A percentile compares a stretch with the other conserved stretches of the same genome.
These are phyloP conservation scores for Phaseolus lunatus DNA, from an alignment of 306 rosid species.

Conservation along the genomic window DNA sequence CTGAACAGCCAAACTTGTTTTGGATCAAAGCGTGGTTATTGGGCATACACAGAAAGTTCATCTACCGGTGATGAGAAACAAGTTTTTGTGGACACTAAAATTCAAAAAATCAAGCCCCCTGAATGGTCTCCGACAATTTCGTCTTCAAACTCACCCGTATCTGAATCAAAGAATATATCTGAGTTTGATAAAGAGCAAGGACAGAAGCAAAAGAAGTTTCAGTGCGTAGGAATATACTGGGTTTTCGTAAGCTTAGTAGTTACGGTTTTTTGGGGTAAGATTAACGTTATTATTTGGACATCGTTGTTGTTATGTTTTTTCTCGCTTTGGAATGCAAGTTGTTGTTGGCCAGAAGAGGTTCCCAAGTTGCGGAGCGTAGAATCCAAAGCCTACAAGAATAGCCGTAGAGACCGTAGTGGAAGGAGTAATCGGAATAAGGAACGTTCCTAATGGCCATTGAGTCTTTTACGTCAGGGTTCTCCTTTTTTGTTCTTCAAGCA, in stretches of 20 bases:
- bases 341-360: conserved; percentile 22
- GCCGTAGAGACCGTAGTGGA: conserved; percentile 43
- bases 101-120: background rate
- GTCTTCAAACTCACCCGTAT: conserved; percentile 32
- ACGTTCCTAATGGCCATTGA: background rate
- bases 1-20: conserved; percentile 43
- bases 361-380: conserved; percentile 45
- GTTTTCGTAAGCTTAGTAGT: conserved; percentile 58
- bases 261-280: conserved; percentile 65
- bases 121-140: conserved; percentile 25
- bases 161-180: conserved; percentile 39
- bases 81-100: background rate
- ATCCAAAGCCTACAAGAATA: conserved; percentile 37
- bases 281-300: conserved; percentile 54
- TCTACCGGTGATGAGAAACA: conserved; percentile 25
- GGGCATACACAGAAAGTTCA: conserved; percentile 29
- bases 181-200: background rate
- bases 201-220: conserved; percentile 41
- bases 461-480: conserved; percentile 41
- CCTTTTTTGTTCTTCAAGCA: conserved; percentile 41
- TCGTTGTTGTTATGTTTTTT: conserved; percentile 56
- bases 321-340: conserved; percentile 28
- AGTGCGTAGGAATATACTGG: conserved; percentile 46
- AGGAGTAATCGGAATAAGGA: conserved; percentile 41
- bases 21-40: conserved; percentile 50